These are phyloP conservation scores for Microdochium nivale DNA, from an alignment of 2,329 filamentous ascomycete genomes.

Conservation along the genomic window DNA sequence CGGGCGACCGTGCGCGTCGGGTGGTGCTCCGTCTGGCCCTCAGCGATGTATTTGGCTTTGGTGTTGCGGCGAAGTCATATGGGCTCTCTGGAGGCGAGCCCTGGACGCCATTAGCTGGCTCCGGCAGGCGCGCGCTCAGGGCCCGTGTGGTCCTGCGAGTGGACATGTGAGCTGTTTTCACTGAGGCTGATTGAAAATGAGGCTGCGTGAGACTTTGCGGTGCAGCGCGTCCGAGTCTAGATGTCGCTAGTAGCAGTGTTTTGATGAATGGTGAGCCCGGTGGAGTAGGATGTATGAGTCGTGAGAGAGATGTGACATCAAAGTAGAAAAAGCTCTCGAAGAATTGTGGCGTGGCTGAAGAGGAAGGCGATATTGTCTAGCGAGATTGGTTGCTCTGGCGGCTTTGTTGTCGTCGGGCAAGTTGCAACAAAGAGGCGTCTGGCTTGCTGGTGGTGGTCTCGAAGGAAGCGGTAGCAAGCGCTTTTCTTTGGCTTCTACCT, in stretches of 20 bases:
- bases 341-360: not conserved
- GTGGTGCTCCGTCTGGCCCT: not conserved
- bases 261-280: too few species aligned
- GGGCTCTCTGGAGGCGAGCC: not conserved
- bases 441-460: too few species aligned
- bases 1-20: not conserved
- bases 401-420: too few species aligned
- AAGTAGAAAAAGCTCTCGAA: not conserved
- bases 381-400: too few species aligned
- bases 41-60: not conserved
- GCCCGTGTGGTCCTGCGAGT: not conserved
- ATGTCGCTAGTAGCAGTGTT: too few species aligned
- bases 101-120: not conserved
- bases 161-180: not conserved
- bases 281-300: too few species aligned
- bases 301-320: not conserved
- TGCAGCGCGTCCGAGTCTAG: too few species aligned
- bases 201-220: not conserved
- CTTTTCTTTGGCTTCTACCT: too few species aligned
- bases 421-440: too few species aligned
- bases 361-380: not conserved
- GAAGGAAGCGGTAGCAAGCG: too few species aligned
- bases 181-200: not conserved
- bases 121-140: not conserved
- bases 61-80: not conserved